These are phyloP conservation scores for Globisporangium middletonii DNA, from an alignment of 352 stramenopile genomes.

Conservation along the genomic window DNA sequence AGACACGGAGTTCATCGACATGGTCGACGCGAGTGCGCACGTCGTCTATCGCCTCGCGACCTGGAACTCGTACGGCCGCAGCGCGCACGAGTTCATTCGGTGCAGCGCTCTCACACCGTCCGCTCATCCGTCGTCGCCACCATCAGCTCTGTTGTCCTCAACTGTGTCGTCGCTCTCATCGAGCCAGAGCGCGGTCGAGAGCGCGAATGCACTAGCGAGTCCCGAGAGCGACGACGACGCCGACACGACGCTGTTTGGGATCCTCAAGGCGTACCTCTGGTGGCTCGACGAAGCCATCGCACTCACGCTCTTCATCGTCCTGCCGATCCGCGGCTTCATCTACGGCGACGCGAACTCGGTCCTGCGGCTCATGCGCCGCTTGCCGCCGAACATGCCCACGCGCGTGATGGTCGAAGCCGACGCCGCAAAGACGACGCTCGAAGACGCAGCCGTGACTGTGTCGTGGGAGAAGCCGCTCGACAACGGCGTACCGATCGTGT, in stretches of 20 bases:
- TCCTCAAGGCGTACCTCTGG: constrained; percentile 72
- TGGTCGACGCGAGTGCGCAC: constrained; percentile 43
- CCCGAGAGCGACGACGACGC: constrained; percentile 6
- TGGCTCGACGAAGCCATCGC: constrained; percentile 83
- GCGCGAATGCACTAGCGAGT: neutral
- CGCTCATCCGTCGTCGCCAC: neutral
- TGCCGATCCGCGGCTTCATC: constrained; percentile 77
- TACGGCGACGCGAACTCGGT: constrained; percentile 79
- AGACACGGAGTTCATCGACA: constrained; percentile 68
- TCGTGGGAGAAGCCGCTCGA: constrained; percentile 77
- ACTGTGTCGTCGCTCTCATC: neutral
- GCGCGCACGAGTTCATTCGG: constrained; percentile 46
- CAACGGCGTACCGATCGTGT: constrained; percentile 78
- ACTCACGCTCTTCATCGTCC: constrained; percentile 63
- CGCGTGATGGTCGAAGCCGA: constrained; percentile 67
- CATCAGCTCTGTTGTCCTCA: neutral
- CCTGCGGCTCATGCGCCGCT: constrained; percentile 50
- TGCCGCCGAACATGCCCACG: constrained; percentile 79
- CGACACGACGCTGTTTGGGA: constrained; percentile 22
- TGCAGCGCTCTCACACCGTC: constrained; percentile 20
- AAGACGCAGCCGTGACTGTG: constrained; percentile 49
- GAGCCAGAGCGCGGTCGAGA: neutral
- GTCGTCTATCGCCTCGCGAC: constrained; percentile 72
- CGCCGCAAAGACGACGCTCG: constrained; percentile 43
- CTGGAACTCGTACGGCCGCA: constrained; percentile 82